Percentiles rank a stretch among this genome's conserved stretches.
These are phyloP conservation scores for Cutaneotrichosporon sp. DNA, from an alignment of 1,284 basidiomycete genomes.

Conservation along the genomic window DNA sequence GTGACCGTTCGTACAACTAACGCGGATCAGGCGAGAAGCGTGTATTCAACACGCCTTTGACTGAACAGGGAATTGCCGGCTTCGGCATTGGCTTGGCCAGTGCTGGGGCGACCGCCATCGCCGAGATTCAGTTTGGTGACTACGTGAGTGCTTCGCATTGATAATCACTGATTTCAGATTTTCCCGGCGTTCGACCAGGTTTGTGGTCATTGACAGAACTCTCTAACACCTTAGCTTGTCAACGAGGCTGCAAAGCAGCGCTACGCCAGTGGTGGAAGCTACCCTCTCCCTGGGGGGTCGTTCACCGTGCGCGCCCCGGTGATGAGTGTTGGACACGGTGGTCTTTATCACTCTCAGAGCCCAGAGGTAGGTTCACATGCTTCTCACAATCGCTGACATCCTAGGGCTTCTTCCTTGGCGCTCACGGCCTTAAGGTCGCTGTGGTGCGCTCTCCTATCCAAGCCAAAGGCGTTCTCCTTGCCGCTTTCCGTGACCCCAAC, in stretches of 20 bases:
- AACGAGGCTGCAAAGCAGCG: conserved; percentile 93
- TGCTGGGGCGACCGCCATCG: conserved; percentile 91
- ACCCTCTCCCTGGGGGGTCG: conserved; percentile 60
- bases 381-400: not conserved
- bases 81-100: conserved; percentile 87
- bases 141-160: too few species aligned
- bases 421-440: conserved; percentile 84
- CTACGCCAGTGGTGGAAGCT: conserved; percentile 81
- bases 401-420: conserved; percentile 81
- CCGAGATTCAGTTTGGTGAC: conserved; percentile 69
- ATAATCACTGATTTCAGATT: too few species aligned
- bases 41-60: conserved; percentile 92
- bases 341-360: conserved; percentile 87
- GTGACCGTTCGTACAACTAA: not conserved
- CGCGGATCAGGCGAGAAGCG: conserved; percentile 65
- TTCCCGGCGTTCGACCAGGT: conserved; percentile 89
- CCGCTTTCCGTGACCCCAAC: conserved; percentile 83
- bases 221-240: conserved; percentile 56
- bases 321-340: conserved; percentile 89
- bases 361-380: conserved; percentile 56
- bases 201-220: not conserved
- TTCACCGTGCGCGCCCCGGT: conserved; percentile 83
- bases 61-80: conserved; percentile 90
- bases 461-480: conserved; percentile 82
- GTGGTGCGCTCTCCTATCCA: conserved; percentile 90